phyloP scores from a whole-genome alignment of 768 basidiomycete genomes.

The Mycena epipterygia region DNA sequence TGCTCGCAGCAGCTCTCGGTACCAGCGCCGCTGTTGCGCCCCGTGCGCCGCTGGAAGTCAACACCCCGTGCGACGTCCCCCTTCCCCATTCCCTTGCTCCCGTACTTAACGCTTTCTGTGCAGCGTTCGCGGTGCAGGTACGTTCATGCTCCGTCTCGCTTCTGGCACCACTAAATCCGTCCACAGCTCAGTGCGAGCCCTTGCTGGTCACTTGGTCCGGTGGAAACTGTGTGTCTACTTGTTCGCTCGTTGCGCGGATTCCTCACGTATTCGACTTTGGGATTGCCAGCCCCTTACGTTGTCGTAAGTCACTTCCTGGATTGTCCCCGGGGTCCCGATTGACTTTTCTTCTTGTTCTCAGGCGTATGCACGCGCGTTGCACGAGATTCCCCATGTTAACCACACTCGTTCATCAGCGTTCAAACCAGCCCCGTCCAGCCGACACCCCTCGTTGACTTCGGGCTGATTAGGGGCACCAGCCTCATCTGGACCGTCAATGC shows the following conservation, averaged over 20 bases:
- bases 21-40: slow-evolving; percentile 11
- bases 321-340: background rate
- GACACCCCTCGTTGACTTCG: background rate
- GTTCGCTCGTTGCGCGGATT: background rate
- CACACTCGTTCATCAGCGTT: background rate
- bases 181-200: slow-evolving; percentile 21
- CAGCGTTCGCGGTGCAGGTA: background rate
- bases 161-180: slow-evolving; percentile 4
- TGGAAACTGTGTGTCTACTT: slow-evolving; percentile 13
- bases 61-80: slow-evolving; percentile 13
- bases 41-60: slow-evolving; percentile 14
- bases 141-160: slow-evolving; percentile 10
- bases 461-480: background rate
- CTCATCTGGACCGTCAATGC: slow-evolving; percentile 9
- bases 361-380: slow-evolving; percentile 9
- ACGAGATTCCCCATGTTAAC: slow-evolving; percentile 6
- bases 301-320: slow-evolving; percentile 10
- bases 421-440: slow-evolving; percentile 9
- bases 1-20: slow-evolving; percentile 18
- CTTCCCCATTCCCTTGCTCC: slow-evolving; percentile 5
- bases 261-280: background rate
- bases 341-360: slow-evolving; percentile 1
- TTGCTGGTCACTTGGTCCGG: slow-evolving; percentile 9
- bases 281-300: slow-evolving; percentile 5
- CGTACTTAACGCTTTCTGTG: background rate